These are phyloP conservation scores for Boletus tylopilopsis DNA, from an alignment of 768 basidiomycete species.

Conservation along the genomic window DNA sequence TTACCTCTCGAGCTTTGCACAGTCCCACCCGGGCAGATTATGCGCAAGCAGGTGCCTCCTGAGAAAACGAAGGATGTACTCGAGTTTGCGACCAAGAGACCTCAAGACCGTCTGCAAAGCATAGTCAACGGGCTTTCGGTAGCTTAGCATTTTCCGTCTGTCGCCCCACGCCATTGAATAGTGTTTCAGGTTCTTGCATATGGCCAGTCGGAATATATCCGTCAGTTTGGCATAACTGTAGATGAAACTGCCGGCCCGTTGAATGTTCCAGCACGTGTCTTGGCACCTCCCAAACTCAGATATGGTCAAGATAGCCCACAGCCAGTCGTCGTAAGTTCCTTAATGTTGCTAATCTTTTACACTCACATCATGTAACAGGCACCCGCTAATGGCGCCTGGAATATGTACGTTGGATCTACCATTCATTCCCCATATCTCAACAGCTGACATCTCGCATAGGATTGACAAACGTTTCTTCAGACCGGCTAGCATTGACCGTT, in stretches of 20 bases:
- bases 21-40: slow-evolving; percentile 63
- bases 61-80: slow-evolving; percentile 63
- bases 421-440: background rate
- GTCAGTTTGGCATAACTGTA: slow-evolving; percentile 69
- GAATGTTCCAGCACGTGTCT: slow-evolving; percentile 55
- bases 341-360: background rate
- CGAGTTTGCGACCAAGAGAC: slow-evolving; percentile 63
- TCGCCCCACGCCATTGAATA: background rate
- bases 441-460: slow-evolving; percentile 36
- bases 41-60: slow-evolving; percentile 66
- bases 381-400: slow-evolving; percentile 72
- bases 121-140: slow-evolving; percentile 56
- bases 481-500: slow-evolving; percentile 49
- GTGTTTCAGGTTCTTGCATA: slow-evolving; percentile 55
- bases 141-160: slow-evolving; percentile 1
- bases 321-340: slow-evolving; percentile 48
- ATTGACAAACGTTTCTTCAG: slow-evolving; percentile 68
- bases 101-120: slow-evolving; percentile 50
- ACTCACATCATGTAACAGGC: slow-evolving; percentile 33
- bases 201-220: slow-evolving; percentile 71
- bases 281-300: slow-evolving; percentile 60
- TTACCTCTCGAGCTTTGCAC: slow-evolving; percentile 66
- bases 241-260: slow-evolving; percentile 48
- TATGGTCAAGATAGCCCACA: slow-evolving; percentile 60
- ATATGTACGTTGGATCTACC: slow-evolving; percentile 48